Evolutionary conservation across 768 basidiomycete species (phyloP).

Genomic region (Cystobasidiopsis lactophilus): DNA sequence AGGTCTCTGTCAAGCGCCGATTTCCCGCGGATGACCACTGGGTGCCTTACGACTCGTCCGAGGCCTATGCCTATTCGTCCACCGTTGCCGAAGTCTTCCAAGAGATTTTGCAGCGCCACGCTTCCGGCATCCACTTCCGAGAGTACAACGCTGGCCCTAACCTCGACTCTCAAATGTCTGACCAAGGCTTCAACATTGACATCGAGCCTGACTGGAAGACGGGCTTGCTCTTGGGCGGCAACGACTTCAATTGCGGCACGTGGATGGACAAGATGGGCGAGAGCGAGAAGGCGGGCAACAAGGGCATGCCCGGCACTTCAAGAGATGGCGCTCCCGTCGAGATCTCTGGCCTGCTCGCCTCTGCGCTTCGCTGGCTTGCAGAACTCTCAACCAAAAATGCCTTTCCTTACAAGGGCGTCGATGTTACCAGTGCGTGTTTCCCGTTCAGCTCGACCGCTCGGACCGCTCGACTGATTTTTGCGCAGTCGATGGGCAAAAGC

Average conservation of each 20-base stretch:
- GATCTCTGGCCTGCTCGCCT: slow-evolving; percentile 80
- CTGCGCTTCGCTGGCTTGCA: slow-evolving; percentile 72
- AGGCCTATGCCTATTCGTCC: slow-evolving; percentile 58
- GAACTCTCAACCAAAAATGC: slow-evolving; percentile 39
- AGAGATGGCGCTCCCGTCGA: slow-evolving; percentile 90
- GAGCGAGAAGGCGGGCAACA: slow-evolving; percentile 69
- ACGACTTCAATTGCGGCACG: slow-evolving; percentile 62
- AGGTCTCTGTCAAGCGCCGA: slow-evolving; percentile 65
- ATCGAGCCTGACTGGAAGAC: slow-evolving; percentile 91
- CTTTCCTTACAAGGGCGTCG: slow-evolving; percentile 80
- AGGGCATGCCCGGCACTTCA: slow-evolving; percentile 87
- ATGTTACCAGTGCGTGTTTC: slow-evolving; percentile 53
- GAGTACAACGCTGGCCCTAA: slow-evolving; percentile 93
- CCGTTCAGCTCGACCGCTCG: too few relatives aligned
- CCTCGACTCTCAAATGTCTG: slow-evolving; percentile 91
- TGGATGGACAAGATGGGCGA: slow-evolving; percentile 69
- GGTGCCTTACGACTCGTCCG: slow-evolving; percentile 71
- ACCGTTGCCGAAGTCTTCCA: slow-evolving; percentile 88
- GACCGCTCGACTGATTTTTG: too few relatives aligned
- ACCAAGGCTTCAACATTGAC: slow-evolving; percentile 77
- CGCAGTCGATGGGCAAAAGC: slow-evolving; percentile 47
- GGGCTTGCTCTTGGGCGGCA: slow-evolving; percentile 74
- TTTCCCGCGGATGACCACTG: slow-evolving; percentile 87
- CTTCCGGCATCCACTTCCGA: slow-evolving; percentile 72
- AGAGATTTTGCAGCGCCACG: slow-evolving; percentile 86